Evolutionary conservation across 2,329 filamentous ascomycete species (phyloP).

Genomic region (Arthrobotrys megalospora): DNA sequence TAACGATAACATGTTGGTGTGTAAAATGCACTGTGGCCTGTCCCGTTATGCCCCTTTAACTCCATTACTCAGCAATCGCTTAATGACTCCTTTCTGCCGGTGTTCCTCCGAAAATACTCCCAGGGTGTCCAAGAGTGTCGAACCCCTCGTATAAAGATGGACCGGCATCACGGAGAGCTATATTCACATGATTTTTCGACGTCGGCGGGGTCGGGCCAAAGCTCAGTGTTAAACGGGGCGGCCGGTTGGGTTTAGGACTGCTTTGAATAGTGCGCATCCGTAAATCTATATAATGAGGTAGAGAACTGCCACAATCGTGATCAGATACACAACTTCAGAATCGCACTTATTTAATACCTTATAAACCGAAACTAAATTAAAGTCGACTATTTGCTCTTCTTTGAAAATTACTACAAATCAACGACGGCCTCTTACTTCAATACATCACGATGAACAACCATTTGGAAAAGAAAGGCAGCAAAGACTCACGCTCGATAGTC

Average conservation of each 20-base stretch:
- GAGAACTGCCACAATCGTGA: background rate
- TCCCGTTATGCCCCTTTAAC: background rate
- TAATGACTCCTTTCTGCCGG: constrained; percentile 30
- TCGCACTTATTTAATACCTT: background rate
- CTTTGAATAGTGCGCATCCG: background rate
- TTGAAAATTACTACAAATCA: background rate
- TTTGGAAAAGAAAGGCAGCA: constrained; percentile 1
- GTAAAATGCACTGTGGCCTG: background rate
- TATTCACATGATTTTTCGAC: constrained; percentile 8
- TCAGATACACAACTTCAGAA: background rate
- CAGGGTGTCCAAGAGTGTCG: background rate
- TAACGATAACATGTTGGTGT: background rate
- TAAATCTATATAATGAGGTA: background rate
- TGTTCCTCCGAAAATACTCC: constrained; percentile 32
- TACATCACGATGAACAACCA: constrained; percentile 19
- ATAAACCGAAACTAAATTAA: background rate
- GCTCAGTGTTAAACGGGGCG: background rate
- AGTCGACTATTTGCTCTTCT: background rate
- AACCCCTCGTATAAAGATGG: constrained; percentile 2
- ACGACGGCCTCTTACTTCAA: background rate
- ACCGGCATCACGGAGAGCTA: constrained; percentile 42
- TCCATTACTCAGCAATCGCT: constrained; percentile 22
- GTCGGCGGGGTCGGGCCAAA: background rate
- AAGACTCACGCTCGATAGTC: constrained; percentile 10
- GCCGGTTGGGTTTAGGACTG: background rate